Base-by-base conservation (phyloP, 2,329 filamentous ascomycete genomes). In the Nannizziopsis barbatae region DNA sequence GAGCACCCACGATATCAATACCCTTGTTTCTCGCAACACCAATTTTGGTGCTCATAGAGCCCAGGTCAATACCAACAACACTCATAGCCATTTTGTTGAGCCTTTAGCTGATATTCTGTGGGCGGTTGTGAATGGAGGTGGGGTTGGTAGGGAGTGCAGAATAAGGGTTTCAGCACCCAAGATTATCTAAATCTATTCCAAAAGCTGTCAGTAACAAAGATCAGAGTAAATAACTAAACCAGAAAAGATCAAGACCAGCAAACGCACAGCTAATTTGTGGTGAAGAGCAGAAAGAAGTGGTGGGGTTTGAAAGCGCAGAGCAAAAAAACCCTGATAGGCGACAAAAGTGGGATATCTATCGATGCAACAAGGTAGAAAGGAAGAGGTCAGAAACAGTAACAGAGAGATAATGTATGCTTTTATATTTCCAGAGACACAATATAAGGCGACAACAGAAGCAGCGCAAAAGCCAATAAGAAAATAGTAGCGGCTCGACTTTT, bases 1-100 rank as follows among this genome's bases (percentile, higher is more conserved):
- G 56, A 45, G 56, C 65, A 92, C 88, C 66, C 79, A 95, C 88
- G 68, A 98, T 92, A 76, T 98, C 92, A 70, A 98, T 92, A 74
- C 92, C 92, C 69, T 93, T 89, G 73, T 96, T 96, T 70, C 92
- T 82, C 66, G 92, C 92, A 70, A 96, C 90, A 68, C 90, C 90
- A 72, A 96, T 85, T 65, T 94, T 89, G 68, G 90, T 95, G 79
- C 93, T 95, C 69, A 94, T 81, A 59, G 87, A 87, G 75, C 90
- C 90, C 74, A 96, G 83, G 79, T 96, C 90, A 71, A 94, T 80
- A 71, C 88, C 88, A 62, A 81, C 76, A 64, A 79, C 76, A 69
- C 71, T 75, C 76, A 80, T 80, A 32, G 43, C n/a, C 11, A 27
- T 15, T 14, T n/a, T 39, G 38, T 33, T 40, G 35, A 47, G 20